Base-by-base conservation (phyloP, 2,329 filamentous ascomycete species). In the Thelonectria rubi region DNA sequence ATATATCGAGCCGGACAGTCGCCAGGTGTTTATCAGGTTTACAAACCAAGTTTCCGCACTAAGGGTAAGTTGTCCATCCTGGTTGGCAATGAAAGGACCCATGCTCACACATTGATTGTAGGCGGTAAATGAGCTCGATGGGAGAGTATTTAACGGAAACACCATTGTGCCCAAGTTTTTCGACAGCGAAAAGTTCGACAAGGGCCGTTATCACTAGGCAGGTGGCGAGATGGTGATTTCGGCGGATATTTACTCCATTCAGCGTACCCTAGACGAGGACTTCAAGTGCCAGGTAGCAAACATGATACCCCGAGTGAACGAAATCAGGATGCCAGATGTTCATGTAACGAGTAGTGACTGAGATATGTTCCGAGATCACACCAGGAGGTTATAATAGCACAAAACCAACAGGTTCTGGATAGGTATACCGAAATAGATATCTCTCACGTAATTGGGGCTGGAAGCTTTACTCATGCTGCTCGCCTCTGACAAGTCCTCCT, bases 1-100 rank as follows among this genome's bases (percentile, higher is more conserved):
- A 17, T 90, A 89, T 72, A 89, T 97, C 60, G 87, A 92, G 72
- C 81, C 87, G 46, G 80, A 84, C 66, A 82, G 81, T 50, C 78
- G 81, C 12, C 86, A 88, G 55, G 95, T 99, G 5, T 98, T 97
- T 76, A 93, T 99, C 76, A 92, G 96, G 75, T 99, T 98, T 74
- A 94, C 92, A 2, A 91, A 91, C 67, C 87, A 90, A 70, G 82
- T 98, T 55, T 95, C 91, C 47, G 95, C 93, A 14, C 79, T 98
- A 60, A 86, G 93, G 69, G 92, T 94, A 82, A 80, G 89, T 84
- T 45, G 9, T 34, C 17, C 45, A 45, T 10, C 47, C 20, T 37
- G 3, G 18, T 32, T 32, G 34, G 20, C 18, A n/a, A 5, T 3
- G 10, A n/a, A n/a, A 46, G 18, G n/a, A 24, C 17, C 20, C 24